Evolutionary conservation across 2,329 filamentous ascomycete species (phyloP), one percentile per base, ranked within the genome.

Genomic region (Anthostomella pinea): DNA sequence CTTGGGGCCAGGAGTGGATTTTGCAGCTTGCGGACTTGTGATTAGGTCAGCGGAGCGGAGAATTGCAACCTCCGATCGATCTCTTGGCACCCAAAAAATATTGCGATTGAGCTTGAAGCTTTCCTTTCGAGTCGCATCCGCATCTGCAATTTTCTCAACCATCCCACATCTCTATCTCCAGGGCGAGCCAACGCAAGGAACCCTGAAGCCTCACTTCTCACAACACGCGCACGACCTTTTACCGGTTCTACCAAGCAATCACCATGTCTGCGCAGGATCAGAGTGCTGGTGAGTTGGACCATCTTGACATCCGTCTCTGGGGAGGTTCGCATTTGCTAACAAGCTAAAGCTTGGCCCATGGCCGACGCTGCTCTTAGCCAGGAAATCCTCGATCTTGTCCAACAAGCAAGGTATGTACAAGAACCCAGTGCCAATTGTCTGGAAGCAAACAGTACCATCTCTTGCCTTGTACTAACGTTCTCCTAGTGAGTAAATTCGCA

Each of bases 311-410:
- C 4, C 27, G 7, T 18, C 14, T 21, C 10, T 11, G 18, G 10
- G 20, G 8, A 14, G 14, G 25, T 20, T 19, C 11, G 24, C 33
- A n/a, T 8, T 28, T 43, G 33, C 52, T 62, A 30, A 59, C 33
- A n/a, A 35, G 8, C 18, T 30, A 26, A 44, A 77, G 81, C 82
- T 49, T 86, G 82, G 81, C 83, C 82, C 45, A 64, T 85, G 62
- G 83, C 85, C 64, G 83, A 87, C 60, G 74, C 79, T 59, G 77
- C 79, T 55, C 74, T 94, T 48, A 79, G 85, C 38, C 83, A 89
- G 71, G 82, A 90, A 63, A 81, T 96, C 48, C 79, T 95, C 47
- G 85, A 94, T 54, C 75, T 89, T 38, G 75, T 90, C 45, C 86
- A 91, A 70, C 82, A 85, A 58, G 81, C 71, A 37, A 71, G 68